Conservation (phyloP, 2,329 filamentous ascomycete genomes). For the Aspergillus pseudoviridinutans region DNA sequence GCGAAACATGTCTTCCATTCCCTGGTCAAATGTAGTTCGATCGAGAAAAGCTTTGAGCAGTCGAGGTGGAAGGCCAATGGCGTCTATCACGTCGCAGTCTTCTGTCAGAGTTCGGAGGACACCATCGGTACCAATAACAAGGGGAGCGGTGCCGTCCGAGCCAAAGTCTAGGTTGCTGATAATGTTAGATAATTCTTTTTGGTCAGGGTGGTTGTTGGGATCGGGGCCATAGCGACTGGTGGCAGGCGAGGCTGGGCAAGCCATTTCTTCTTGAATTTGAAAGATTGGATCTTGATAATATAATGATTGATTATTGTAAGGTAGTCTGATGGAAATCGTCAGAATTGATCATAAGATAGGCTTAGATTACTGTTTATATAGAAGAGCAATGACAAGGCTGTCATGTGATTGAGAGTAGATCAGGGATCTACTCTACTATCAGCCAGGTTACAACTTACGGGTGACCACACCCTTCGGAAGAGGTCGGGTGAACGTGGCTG, state of each 20-base stretch:
- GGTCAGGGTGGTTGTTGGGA: constrained; percentile 7
- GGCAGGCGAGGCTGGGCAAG: background rate
- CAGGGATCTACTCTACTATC: too few species aligned
- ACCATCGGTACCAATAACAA: background rate
- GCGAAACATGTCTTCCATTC: constrained; percentile 6
- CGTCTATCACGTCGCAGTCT: constrained; percentile 6
- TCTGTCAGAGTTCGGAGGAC: constrained; percentile 5
- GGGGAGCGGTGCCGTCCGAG: background rate
- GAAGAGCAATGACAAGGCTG: background rate
- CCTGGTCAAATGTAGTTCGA: constrained; percentile 2
- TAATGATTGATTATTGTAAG: background rate
- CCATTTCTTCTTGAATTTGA: background rate
- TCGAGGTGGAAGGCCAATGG: constrained; percentile 5
- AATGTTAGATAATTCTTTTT: constrained; percentile 6
- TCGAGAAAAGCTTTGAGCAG: constrained; percentile 8
- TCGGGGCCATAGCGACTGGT: constrained; percentile 3
- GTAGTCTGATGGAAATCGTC: background rate
- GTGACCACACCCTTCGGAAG: too few species aligned
- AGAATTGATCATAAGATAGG: background rate
- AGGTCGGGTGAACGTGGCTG: too few species aligned
- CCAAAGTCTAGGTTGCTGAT: background rate
- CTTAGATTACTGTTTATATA: background rate
- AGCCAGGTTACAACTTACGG: too few species aligned
- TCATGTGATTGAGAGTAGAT: background rate
- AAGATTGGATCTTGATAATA: background rate